Base-by-base conservation (phyloP, 345 rosid species). In the Rhodamnia rubescens region DNA sequence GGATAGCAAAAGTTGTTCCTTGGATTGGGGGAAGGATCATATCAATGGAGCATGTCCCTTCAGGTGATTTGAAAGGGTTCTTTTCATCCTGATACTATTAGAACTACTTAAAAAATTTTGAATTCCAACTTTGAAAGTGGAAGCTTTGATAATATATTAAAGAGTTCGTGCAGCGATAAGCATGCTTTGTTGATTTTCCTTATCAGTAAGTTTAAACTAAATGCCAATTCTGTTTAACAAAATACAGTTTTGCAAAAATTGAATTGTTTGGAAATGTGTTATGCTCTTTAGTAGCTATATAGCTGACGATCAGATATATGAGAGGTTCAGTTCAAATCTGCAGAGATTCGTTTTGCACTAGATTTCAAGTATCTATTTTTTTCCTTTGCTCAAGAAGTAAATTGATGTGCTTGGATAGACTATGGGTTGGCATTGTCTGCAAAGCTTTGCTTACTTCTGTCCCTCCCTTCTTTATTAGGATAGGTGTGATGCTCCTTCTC, bases 11-110 rank as follows among this genome's bases (percentile, higher is more conserved):
- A 91, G 86, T 96, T 58, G 96, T 96, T 86, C 98, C 98, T 82
- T 96, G 98, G 98, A 92, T 94, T 88, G 99, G 99, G 61, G 99
- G 98, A 64, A 92, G 99, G 89, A 92, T 95, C 90, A 85, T 95
- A 85, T 96, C 99, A 64, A 96, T 96, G 99, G 93, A 88, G 86
- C 98, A 96, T 89, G 88, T 92, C 88, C 98, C 98, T 78, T 93
- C 99, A 90, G 97, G 99, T 95, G 94, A 85, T n/a, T 47, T 51
- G 52, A 81, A n/a, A 22, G 59, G 74, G 44, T 49, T 82, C 74
- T 86, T 50, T 47, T 54, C 18, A 44, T 47, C 59, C 36, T 53
- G 75, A 53, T 32, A n/a, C 24, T 21, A 32, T 22, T 53, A 26
- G 27, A 52, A 44, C 69, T 83, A 16, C 40, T 42, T 44, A 16